phyloP scores from a whole-genome alignment of 352 stramenopile genomes.

The Globisporangium polare region DNA sequence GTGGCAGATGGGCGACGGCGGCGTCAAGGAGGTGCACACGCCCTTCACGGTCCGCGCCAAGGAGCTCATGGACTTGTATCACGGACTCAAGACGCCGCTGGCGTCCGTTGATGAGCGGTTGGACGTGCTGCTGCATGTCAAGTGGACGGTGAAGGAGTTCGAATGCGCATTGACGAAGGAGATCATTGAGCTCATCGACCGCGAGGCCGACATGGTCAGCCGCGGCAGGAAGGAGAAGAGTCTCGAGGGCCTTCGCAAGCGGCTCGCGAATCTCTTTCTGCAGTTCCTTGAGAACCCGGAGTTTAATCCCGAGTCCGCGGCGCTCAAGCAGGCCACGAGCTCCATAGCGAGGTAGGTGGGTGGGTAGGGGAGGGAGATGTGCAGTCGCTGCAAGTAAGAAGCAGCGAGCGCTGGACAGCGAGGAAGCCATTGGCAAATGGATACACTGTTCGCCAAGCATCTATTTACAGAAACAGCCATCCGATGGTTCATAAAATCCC shows the following conservation, averaged over 20 bases:
- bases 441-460: too few species aligned
- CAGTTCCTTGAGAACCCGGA: slow-evolving; percentile 92
- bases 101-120: slow-evolving; percentile 81
- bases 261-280: slow-evolving; percentile 85
- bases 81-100: slow-evolving; percentile 56
- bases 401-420: too few species aligned
- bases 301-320: slow-evolving; percentile 90
- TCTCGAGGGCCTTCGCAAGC: slow-evolving; percentile 82
- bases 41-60: slow-evolving; percentile 85
- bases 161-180: slow-evolving; percentile 87
- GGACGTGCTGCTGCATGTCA: slow-evolving; percentile 90
- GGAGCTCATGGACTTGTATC: slow-evolving; percentile 87
- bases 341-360: slow-evolving; percentile 1
- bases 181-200: slow-evolving; percentile 90
- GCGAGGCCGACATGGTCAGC: slow-evolving; percentile 91
- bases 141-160: slow-evolving; percentile 93
- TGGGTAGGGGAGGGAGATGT: too few species aligned
- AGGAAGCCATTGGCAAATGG: too few species aligned
- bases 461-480: too few species aligned
- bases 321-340: slow-evolving; percentile 31
- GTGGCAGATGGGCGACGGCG: slow-evolving; percentile 91
- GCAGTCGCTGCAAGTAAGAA: too few species aligned
- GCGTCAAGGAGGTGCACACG: slow-evolving; percentile 87
- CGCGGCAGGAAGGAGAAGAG: slow-evolving; percentile 75
- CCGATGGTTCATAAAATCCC: too few species aligned